phyloP scores from a whole-genome alignment of 805 yeast genomes.

The Hanseniaspora taiwanica region DNA sequence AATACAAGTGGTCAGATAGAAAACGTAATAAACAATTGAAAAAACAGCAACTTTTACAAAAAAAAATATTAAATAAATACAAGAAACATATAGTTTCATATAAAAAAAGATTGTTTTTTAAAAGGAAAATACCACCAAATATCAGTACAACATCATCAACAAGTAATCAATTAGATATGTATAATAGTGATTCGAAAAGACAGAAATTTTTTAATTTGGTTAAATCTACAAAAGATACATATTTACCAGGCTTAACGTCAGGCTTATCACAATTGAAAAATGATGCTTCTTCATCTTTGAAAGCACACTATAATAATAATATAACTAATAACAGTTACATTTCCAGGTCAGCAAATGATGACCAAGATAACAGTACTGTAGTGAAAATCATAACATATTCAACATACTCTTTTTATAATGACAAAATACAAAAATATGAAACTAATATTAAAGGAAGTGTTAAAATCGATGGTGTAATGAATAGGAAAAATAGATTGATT shows the following conservation, averaged over 20 bases:
- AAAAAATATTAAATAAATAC: no score
- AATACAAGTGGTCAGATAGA: background rate
- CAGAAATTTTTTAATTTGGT: slow-evolving; percentile 38
- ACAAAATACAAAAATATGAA: slow-evolving; percentile 27
- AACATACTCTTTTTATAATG: slow-evolving; percentile 32
- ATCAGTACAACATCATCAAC: background rate
- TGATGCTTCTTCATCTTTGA: slow-evolving; percentile 25
- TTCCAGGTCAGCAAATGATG: background rate
- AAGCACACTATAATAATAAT: slow-evolving; percentile 6
- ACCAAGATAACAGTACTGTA: slow-evolving; percentile 1
- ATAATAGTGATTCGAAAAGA: slow-evolving; percentile 18
- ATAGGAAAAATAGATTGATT: slow-evolving; percentile 57
- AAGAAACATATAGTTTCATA: no score
- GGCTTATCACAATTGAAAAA: slow-evolving; percentile 36
- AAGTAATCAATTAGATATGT: background rate
- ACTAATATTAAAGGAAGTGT: slow-evolving; percentile 64
- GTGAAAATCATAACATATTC: slow-evolving; percentile 48
- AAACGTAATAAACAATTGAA: background rate
- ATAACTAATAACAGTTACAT: background rate
- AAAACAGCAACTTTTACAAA: background rate
- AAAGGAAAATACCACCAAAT: background rate
- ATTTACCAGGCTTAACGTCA: slow-evolving; percentile 38
- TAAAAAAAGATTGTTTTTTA: background rate
- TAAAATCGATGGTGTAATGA: slow-evolving; percentile 52
- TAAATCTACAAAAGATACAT: slow-evolving; percentile 41